phyloP scores from a whole-genome alignment of 129 eudicot genomes.

The Helianthus tuberosus region DNA sequence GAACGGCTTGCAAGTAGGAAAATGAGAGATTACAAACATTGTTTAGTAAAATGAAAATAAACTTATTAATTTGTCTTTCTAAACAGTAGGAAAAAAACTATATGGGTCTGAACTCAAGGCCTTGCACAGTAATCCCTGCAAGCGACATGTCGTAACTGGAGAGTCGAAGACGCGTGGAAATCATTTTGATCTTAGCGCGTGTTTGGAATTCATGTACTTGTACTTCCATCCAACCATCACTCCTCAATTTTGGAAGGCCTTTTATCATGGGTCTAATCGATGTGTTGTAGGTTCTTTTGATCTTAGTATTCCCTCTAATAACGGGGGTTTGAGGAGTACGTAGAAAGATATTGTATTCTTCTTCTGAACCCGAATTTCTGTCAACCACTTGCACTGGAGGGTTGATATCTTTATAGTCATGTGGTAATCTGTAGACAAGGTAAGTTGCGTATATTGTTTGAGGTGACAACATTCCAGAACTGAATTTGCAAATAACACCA shows the following conservation, averaged over 20 bases:
- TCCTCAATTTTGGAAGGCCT: not conserved
- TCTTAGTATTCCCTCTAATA: not conserved
- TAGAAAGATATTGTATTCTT: constrained; percentile 1
- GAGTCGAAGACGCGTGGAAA: not conserved
- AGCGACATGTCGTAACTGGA: not conserved
- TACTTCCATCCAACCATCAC: not conserved
- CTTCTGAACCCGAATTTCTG: not conserved
- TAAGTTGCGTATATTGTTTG: constrained; percentile 14
- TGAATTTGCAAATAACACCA: not conserved
- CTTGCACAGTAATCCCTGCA: not conserved
- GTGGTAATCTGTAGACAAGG: constrained; percentile 14
- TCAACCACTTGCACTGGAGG: constrained; percentile 9
- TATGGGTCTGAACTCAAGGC: not conserved
- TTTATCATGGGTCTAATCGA: constrained; percentile 2
- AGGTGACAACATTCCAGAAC: not conserved
- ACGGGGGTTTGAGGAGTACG: not conserved
- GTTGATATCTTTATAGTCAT: not conserved
- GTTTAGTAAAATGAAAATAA: too few species aligned
- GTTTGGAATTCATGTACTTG: not conserved
- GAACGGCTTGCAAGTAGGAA: too few species aligned
- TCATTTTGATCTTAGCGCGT: not conserved
- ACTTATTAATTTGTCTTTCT: too few species aligned
- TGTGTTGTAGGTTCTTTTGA: not conserved
- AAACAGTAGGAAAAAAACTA: not conserved
- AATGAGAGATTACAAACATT: too few species aligned